Evolutionary conservation across 331 rosid species (phyloP), one percentile per base, ranked within the genome.

Genomic region (Erythrophleum ivorense): DNA sequence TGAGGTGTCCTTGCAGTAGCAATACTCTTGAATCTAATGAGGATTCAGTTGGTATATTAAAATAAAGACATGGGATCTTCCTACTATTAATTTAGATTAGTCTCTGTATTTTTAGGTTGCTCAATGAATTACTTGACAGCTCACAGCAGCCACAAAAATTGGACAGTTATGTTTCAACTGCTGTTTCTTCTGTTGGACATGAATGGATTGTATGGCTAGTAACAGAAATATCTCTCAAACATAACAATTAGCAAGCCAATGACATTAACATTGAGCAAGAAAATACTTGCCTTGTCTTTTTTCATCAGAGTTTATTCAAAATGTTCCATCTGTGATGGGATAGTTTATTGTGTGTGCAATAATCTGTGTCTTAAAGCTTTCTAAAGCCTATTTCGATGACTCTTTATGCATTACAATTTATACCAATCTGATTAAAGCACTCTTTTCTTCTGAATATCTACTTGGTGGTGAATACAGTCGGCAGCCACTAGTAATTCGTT

Each of bases 401-500:
- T 59, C 36, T 45, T 33, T 75, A 53, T 80, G 57, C 19, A 43
- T 53, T 41, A 40, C 19, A 9, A 45, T 52, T 70, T 5, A 21
- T 73, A 41, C 73, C 67, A 59, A 57, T 80, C 73, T 58, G 15
- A 45, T 80, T 69, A 40, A 59, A 71, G 74, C 40, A 45, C 66
- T 83, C 46, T 53, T 49, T 73, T 66, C 57, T 69, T 67, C 57
- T 75, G 33, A 78, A 41, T 62, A 13, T 81, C 59, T 68, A 76
- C 59, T 77, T 82, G 68, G 71, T 72, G 84, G 71, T 87, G 54
- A 80, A 50, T 84, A 73, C 84, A 96, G 99, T 87, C 92, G 7
- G 94, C 97, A 3, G 98, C 98, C 71, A 91, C 98, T 63, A 40
- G 77, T 50, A 91, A 92, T 83, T 96, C 99, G 45, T 87, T 96